Evolutionary conservation across 352 stramenopile genomes (phyloP).

Genomic region (Globisporangium camurandrum): DNA sequence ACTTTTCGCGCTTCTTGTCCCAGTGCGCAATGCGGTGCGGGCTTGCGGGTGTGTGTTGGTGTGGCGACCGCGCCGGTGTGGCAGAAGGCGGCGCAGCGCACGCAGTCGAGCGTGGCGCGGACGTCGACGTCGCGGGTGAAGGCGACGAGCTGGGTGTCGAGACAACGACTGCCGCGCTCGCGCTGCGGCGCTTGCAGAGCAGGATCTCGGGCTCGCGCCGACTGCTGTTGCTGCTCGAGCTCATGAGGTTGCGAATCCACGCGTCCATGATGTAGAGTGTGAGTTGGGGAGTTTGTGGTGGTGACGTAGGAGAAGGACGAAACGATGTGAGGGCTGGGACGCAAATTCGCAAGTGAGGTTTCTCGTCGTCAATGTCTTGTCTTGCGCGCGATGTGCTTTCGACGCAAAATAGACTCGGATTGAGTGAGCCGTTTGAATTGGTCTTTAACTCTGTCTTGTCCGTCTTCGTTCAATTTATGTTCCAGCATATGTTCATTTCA

Average conservation of each 20-base stretch:
- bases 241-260: constrained; percentile 22
- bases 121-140: not conserved
- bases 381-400: too few species aligned
- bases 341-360: too few species aligned
- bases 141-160: not conserved
- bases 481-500: too few species aligned
- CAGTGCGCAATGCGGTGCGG: constrained; percentile 60
- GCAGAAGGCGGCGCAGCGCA: not conserved
- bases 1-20: constrained; percentile 85
- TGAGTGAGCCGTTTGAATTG: too few species aligned
- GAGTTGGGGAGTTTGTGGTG: too few species aligned
- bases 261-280: too few species aligned
- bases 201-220: constrained; percentile 22
- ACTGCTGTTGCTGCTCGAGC: constrained; percentile 3
- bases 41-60: constrained; percentile 11
- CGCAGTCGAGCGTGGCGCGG: not conserved
- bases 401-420: too few species aligned
- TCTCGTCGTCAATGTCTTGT: too few species aligned
- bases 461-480: too few species aligned
- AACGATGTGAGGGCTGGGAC: too few species aligned
- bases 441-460: too few species aligned
- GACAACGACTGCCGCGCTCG: not conserved
- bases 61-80: constrained; percentile 4
- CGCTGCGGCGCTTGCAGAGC: constrained; percentile 11
- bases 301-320: too few species aligned